Base-by-base conservation (phyloP, 768 basidiomycete species). In the Boletus pseudopeckii region DNA sequence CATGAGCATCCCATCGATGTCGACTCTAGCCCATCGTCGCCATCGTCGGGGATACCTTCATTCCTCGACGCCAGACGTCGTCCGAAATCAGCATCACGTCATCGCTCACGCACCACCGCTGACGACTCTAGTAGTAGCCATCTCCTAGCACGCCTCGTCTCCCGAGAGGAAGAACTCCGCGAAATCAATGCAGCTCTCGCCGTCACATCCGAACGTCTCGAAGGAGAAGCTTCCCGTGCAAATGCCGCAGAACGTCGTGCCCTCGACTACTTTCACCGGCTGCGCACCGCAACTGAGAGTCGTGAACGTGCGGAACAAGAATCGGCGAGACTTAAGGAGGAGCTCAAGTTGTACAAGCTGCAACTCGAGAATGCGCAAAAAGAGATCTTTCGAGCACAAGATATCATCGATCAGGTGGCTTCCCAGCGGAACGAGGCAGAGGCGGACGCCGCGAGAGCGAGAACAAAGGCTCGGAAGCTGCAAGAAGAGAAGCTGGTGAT, bases 161-260 rank as follows among this genome's bases (percentile, higher is more conserved):
- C 70, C 5, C 26, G 53, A 3, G 70, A 70, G 43, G 70, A 70
- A 45, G 70, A 70, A 48, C 50, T 70, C 43, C 62, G 69, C 20
- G 69, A 70, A 46, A 47, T 71, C 28, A 68, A 72, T 34, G 59
- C 68, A 15, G 53, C 52, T 2, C 58, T 71, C 33, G 54, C 36
- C 42, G 61, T 64, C 54, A 56, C 62, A 39, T 50, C 60, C 7
- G 68, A 70, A 39, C 69, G 70, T n/a, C 66, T 79, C 40, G 75
- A 78, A 48, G 54, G 60, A 13, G 78, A 78, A 55, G 71, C 77
- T 3, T 59, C 61, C 28, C 77, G 77, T 50, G 77, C 76, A 22
- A 71, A 70, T 28, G 68, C 72, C 24, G 75, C 78, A n/a, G 77
- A 79, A 55, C 69, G 68, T 38, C 74, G 77, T 37, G 77, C 77